Base-by-base conservation (phyloP, 2,329 filamentous ascomycete genomes). In the Cryoendolithus antarcticus region DNA sequence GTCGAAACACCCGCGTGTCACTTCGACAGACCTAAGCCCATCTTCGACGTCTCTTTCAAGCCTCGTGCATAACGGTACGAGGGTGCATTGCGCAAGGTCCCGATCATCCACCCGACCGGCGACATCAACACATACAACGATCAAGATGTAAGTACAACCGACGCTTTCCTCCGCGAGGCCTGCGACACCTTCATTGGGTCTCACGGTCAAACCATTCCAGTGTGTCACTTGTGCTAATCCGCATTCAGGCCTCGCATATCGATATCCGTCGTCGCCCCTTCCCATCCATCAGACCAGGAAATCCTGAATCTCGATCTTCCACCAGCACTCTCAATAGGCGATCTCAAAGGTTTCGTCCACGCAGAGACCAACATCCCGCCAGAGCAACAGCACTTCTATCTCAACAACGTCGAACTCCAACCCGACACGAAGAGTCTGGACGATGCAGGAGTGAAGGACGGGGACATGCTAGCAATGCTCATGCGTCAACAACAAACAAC, bases 391-490 rank as follows among this genome's bases (percentile, higher is more conserved):
- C 79, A 86, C 56, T 79, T 96, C 57, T 93, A 91, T 64, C 82
- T 89, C 65, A 93, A 95, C 60, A 91, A 89, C 48, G 75, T 77
- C 48, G 74, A 88, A 32, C 76, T 98, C 39, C 72, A 69, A 49
- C 80, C 86, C 62, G 80, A 88, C 53, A 63, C 72, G 42, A 82
- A 86, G 60, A 94, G 86, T 3, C 74, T 98, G 56, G 76, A 86
- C 49, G 73, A 89, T 53, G 73, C 88, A 27, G 74, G 81, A 32
- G 82, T 98, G 52, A 75, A 70, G 35, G 85, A 96, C 63, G 86
- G 86, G 40, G 91, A 95, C 56, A 88, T 98, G 83, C 68, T 98
- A 48, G 86, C 83, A 24, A 74, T 96, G 50, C 82, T 93, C 57
- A 80, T 94, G 56, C 49, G 52, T 46, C 63, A 65, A 65, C 38